Percentiles rank a stretch among this genome's conserved stretches.
These are phyloP conservation scores for Ceratobasidium sp. DNA, from an alignment of 1,284 basidiomycete genomes.

Conservation along the genomic window DNA sequence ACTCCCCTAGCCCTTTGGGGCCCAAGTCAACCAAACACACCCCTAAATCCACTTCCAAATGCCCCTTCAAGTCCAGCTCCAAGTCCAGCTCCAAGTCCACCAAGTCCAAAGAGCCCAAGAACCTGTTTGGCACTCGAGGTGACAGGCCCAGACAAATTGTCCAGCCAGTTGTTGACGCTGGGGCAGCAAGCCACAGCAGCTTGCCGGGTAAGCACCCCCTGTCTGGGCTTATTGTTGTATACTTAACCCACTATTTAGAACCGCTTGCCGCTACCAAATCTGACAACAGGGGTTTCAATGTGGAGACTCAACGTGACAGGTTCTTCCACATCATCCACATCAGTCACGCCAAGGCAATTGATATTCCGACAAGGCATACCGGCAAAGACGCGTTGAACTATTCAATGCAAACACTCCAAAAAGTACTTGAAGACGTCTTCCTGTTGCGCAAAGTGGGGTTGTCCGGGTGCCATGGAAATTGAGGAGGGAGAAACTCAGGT, in stretches of 20 bases:
- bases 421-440: not conserved
- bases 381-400: not conserved
- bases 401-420: not conserved
- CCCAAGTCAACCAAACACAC: not conserved
- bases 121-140: not conserved
- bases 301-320: not conserved
- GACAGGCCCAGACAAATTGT: conserved; percentile 5
- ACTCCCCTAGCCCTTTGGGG: not conserved
- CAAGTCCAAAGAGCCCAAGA: not conserved
- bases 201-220: conserved; percentile 24
- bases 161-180: not conserved
- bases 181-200: not conserved
- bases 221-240: not conserved
- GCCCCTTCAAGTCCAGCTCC: not conserved
- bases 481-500: not conserved
- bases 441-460: not conserved
- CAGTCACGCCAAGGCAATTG: not conserved
- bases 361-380: not conserved
- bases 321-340: not conserved
- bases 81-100: not conserved
- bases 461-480: conserved; percentile 27
- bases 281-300: not conserved
- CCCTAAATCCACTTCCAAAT: not conserved
- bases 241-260: not conserved
- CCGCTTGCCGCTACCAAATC: not conserved